Evolutionary conservation across 345 rosid genomes (phyloP), one percentile per base, ranked within the genome.

Genomic region (Eucalyptus tenuipes): DNA sequence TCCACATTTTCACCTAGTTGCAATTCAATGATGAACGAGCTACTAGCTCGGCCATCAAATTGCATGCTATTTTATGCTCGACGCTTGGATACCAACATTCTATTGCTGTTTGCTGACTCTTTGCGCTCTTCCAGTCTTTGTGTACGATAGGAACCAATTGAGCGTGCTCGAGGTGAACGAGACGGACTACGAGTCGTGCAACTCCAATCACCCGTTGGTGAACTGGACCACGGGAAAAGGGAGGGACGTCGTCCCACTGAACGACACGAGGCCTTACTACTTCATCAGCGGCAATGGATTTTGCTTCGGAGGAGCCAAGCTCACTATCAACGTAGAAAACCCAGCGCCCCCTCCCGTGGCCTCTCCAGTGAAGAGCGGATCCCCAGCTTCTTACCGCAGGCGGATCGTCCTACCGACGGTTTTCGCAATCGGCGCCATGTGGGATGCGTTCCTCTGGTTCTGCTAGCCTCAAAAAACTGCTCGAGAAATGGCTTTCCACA

Each of bases 161-260:
- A 92, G 94, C 45, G 94, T 98, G 80, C 92, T 98, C 47, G 99
- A 98, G 92, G 99, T 98, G 92, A 98, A 98, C 94, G 90, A 95
- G 88, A 96, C 99, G 0, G 93, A 93, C 86, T 98, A 97, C 68
- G 92, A 91, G 91, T 87, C 87, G 5, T 98, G 99, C 94, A 96
- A 93, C 57, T 50, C 97, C 1, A 93, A 94, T 47, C 94, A 95
- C 86, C 95, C 96, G 18, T 94, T 97, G 42, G 93, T 92, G 79
- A 97, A 96, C 86, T 98, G 97, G 98, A 98, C 96, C 22, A 93
- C 82, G 10, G 99, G 99, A 87, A 94, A 96, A 8, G 99, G 99
- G 89, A 94, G 99, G 87, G 99, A 98, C 49, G 93, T 97, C 27
- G 98, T 96, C 91, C 98, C 94, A 9, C 95, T 98, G 88, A 98